These are phyloP conservation scores for Hirsutella minnesotensis DNA, from an alignment of 2,329 filamentous ascomycete genomes.

Conservation along the genomic window DNA sequence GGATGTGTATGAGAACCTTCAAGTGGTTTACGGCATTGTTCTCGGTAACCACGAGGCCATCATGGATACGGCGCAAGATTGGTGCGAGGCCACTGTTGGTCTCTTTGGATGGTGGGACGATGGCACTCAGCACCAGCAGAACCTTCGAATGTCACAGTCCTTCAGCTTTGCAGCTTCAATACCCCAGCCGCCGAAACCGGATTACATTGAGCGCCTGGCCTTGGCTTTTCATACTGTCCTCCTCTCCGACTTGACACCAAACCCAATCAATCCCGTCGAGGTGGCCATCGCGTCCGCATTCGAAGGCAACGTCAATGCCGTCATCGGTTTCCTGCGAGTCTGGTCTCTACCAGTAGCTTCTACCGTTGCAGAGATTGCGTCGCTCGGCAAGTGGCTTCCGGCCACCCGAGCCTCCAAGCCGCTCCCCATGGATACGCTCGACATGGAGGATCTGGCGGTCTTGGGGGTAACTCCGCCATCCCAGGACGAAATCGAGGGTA, in stretches of 20 bases:
- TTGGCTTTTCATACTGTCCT: conserved; percentile 59
- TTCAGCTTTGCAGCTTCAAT: conserved; percentile 21
- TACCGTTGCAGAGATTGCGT: conserved; percentile 72
- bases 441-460: conserved; percentile 75
- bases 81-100: conserved; percentile 79
- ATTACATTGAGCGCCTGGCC: conserved; percentile 64
- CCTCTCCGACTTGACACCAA: conserved; percentile 62
- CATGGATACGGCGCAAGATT: conserved; percentile 69
- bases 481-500: conserved; percentile 48
- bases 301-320: conserved; percentile 68
- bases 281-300: conserved; percentile 73
- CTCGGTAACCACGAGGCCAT: conserved; percentile 68
- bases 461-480: conserved; percentile 53
- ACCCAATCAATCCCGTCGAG: conserved; percentile 64
- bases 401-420: conserved; percentile 24
- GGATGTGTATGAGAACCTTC: conserved; percentile 78
- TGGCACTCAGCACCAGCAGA: conserved; percentile 38
- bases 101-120: conserved; percentile 91
- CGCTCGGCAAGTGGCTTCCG: conserved; percentile 73
- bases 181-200: conserved; percentile 40
- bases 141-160: conserved; percentile 26
- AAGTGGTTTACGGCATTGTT: conserved; percentile 68
- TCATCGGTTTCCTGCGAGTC: conserved; percentile 59
- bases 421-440: conserved; percentile 53
- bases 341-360: conserved; percentile 75